phyloP scores from a whole-genome alignment of 148 eudicot genomes.

The Arctostaphylos glauca region DNA sequence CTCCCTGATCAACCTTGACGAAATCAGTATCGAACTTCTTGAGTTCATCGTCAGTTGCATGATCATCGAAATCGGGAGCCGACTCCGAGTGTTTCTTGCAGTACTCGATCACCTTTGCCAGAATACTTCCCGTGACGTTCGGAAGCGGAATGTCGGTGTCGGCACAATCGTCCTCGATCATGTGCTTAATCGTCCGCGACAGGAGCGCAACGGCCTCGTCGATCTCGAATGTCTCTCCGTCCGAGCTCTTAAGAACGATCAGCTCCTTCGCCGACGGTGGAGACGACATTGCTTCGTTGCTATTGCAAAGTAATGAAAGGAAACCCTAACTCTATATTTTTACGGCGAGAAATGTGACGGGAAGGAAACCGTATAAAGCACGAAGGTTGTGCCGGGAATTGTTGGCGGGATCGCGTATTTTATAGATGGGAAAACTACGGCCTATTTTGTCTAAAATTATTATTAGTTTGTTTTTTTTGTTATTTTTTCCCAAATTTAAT shows the following conservation, averaged over 20 bases:
- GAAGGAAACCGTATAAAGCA: not conserved
- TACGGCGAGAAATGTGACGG: no score
- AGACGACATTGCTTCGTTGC: not conserved
- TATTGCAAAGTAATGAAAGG: not conserved
- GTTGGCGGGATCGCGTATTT: not conserved
- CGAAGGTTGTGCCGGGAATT: no score
- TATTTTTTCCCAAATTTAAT: no score
- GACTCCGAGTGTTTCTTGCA: conserved; percentile 30
- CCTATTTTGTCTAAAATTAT: no score
- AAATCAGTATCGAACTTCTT: conserved; percentile 25
- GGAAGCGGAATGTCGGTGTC: conserved; percentile 31
- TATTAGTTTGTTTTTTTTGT: no score
- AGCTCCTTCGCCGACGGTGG: conserved; percentile 13
- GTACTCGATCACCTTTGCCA: conserved; percentile 32
- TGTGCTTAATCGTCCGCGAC: conserved; percentile 27
- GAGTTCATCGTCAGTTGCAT: conserved; percentile 9
- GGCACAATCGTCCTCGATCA: conserved; percentile 30
- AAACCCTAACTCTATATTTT: not conserved
- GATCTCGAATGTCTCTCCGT: conserved; percentile 30
- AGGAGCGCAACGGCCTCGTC: conserved; percentile 23
- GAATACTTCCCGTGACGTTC: conserved; percentile 23
- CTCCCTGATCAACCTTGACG: conserved; percentile 25
- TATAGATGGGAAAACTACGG: not conserved
- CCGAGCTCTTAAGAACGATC: conserved; percentile 20
- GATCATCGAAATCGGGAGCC: not conserved